Evolutionary conservation across 345 rosid genomes (phyloP), one percentile per base, ranked within the genome.

Genomic region (Populus simonii): DNA sequence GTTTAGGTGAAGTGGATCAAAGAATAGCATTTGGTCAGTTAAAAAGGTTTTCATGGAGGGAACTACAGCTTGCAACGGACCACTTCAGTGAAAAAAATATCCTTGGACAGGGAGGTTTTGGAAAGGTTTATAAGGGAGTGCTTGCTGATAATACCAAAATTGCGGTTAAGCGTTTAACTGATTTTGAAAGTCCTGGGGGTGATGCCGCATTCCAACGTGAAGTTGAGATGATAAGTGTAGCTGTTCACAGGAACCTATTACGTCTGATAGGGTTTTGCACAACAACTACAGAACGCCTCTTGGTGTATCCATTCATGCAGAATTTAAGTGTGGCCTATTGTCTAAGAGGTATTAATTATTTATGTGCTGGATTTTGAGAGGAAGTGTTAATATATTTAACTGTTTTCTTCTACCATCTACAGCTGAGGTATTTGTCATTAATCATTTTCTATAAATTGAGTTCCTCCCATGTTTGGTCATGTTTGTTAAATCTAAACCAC

Each of bases 201-300:
- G 99, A 95, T 73, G 91, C 92, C 25, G 96, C 98, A 77, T 95
- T 93, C 88, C 96, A 92, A 75, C 90, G 99, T 45, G 98, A 95
- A 88, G 99, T 95, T 27, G 97, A 93, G 89, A 90, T 95, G 99
- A 95, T 92, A 80, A 93, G 97, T 70, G 96, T 95, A 76, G 99
- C 99, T 68, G 99, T 95, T 74, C 99, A 95, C 76, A 89, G 86
- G 86, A 95, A 95, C 80, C 91, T 95, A 29, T 85, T 93, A 67
- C 89, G 96, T 71, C 85, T 95, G 69, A 95, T 95, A 74, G 99
- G 98, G 23, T 95, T 95, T 80, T 95, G 99, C 84, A 93, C 99
- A 41, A 95, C 97, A 2, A 91, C 90, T 74, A 93, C 96, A 6
- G 99, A 95, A 76, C 96, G 98, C 45, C 93, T 95, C 69, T 79